Conservation (phyloP, 352 stramenopile species). For the Phytophthora foliorum region DNA sequence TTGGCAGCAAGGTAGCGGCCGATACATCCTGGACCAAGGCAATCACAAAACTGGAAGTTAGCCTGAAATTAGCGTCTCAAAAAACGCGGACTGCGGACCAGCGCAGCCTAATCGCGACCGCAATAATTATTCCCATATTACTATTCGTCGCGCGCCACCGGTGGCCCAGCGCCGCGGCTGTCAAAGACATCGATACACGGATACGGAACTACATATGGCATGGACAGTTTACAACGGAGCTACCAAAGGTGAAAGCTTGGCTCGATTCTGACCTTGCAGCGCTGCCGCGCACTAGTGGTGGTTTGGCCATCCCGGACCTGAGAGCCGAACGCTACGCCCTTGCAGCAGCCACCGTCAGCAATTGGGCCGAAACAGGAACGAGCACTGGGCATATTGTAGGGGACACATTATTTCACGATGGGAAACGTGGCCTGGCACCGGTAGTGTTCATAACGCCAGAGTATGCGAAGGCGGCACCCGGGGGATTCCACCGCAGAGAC, state of each 20-base stretch:
- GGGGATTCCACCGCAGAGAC: too few relatives aligned
- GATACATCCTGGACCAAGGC: too few relatives aligned
- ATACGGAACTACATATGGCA: neutral
- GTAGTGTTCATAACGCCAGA: too few relatives aligned
- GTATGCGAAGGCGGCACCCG: too few relatives aligned
- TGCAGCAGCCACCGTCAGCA: neutral
- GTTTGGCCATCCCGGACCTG: neutral
- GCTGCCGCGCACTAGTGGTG: neutral
- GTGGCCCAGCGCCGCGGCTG: too few relatives aligned
- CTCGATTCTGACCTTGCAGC: neutral
- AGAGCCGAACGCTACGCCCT: neutral
- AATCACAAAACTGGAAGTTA: neutral
- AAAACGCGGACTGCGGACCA: neutral
- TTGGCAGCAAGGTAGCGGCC: neutral
- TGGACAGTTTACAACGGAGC: neutral
- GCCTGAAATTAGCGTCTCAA: neutral
- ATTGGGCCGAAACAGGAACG: neutral
- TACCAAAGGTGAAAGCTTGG: neutral
- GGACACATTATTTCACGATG: neutral
- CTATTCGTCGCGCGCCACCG: neutral
- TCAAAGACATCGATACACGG: neutral
- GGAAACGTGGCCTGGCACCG: too few relatives aligned
- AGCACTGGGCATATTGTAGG: neutral
- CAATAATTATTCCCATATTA: neutral
- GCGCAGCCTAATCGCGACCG: neutral